Conservation (phyloP, 1,284 basidiomycete species). For the Ustilago nuda region DNA sequence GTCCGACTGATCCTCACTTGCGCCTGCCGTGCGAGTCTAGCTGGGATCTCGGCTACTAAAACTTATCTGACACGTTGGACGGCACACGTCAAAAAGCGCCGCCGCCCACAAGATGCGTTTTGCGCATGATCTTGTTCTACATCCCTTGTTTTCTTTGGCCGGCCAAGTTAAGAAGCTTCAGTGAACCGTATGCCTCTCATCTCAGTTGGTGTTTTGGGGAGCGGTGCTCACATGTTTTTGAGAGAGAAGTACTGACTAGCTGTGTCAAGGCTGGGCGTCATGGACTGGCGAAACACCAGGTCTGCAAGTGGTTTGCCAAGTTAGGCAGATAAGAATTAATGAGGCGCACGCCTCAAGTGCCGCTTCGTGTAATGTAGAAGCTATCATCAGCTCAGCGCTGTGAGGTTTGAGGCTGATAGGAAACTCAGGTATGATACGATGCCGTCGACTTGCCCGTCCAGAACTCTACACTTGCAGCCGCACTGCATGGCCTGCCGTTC, state of each 20-base stretch:
- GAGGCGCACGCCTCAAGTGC: too few relatives aligned
- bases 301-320: too few relatives aligned
- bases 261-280: too few relatives aligned
- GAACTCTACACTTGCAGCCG: conserved; percentile 12
- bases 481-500: not conserved
- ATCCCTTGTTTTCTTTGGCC: not conserved
- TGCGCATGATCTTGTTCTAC: conserved; percentile 5
- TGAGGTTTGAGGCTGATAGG: not conserved
- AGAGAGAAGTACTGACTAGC: too few relatives aligned
- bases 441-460: conserved; percentile 10
- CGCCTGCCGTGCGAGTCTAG: too few relatives aligned
- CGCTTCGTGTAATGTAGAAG: not conserved
- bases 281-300: too few relatives aligned
- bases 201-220: too few relatives aligned
- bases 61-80: conserved; percentile 29
- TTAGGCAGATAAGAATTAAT: not conserved
- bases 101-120: not conserved
- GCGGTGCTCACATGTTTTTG: too few relatives aligned
- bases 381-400: not conserved
- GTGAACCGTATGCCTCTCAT: too few relatives aligned
- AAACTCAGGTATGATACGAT: not conserved
- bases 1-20: too few relatives aligned
- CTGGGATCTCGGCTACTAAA: not conserved
- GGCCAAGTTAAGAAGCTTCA: too few relatives aligned
- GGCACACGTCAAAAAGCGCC: conserved; percentile 48